A percentile compares a stretch with the other conserved stretches of the same genome.
Evolutionary conservation across 129 eudicot species (phyloP).

Genomic region (Flaveria brownii): DNA sequence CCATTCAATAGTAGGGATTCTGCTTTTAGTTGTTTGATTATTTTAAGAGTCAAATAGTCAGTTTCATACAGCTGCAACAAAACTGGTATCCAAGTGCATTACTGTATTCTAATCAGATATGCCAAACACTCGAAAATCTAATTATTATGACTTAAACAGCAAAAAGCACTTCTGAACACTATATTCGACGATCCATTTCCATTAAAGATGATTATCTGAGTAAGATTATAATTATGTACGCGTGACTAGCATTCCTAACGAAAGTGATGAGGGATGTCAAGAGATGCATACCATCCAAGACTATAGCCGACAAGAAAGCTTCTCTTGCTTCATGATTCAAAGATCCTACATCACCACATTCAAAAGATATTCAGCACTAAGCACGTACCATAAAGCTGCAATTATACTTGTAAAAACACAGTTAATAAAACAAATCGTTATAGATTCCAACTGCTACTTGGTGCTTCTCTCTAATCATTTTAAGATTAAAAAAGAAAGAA

Average conservation of each 20-base stretch:
- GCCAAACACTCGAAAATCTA: background rate
- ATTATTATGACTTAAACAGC: conserved; percentile 2
- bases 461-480: background rate
- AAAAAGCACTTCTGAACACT: background rate
- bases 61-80: background rate
- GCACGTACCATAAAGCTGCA: background rate
- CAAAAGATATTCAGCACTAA: conserved; percentile 20
- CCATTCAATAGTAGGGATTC: background rate
- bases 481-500: background rate
- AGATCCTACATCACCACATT: conserved; percentile 58
- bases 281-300: conserved; percentile 57
- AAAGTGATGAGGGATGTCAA: background rate
- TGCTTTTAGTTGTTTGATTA: background rate
- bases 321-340: conserved; percentile 83
- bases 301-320: conserved; percentile 71
- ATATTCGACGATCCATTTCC: background rate
- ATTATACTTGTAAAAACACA: background rate
- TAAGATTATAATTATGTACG: background rate
- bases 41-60: background rate
- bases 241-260: background rate
- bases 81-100: background rate
- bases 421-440: too few relatives aligned
- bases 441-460: background rate
- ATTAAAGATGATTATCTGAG: background rate
- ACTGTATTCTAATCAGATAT: background rate